These are phyloP conservation scores for Kodamaea nitidulidarum DNA, from an alignment of 805 yeast genomes.

Conservation along the genomic window DNA sequence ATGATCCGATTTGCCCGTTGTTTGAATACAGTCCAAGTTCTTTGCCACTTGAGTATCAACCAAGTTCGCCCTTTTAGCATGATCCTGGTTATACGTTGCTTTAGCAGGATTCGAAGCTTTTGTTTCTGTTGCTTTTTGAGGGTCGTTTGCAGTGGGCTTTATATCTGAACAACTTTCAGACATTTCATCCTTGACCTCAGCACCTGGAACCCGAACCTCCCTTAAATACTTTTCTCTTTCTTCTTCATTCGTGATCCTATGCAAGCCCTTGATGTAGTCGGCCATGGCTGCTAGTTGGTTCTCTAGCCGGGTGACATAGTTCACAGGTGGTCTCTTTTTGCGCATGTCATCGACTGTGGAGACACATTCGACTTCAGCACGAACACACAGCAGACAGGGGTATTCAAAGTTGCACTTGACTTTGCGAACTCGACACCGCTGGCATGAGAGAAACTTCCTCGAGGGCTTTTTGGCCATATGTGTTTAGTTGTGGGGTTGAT, in stretches of 20 bases:
- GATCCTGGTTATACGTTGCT: no score
- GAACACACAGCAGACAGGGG: conserved; percentile 48
- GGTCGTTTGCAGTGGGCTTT: no score
- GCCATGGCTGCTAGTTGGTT: conserved; percentile 1
- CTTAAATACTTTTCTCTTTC: neutral
- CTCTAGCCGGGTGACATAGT: conserved; percentile 47
- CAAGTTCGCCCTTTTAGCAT: no score
- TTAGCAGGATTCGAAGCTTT: no score
- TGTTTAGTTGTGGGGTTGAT: no score
- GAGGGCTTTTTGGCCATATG: neutral
- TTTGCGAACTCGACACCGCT: conserved; percentile 39
- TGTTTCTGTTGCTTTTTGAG: no score
- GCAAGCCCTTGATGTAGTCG: neutral
- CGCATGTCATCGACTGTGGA: conserved; percentile 47
- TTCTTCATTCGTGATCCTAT: neutral
- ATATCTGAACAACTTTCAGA: no score
- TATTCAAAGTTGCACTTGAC: conserved; percentile 47
- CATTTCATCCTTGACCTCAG: neutral
- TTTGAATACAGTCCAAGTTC: no score
- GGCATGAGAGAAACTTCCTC: conserved; percentile 21
- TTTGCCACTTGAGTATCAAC: no score
- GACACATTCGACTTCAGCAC: conserved; percentile 42
- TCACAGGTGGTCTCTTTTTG: conserved; percentile 46
- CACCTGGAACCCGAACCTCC: neutral
- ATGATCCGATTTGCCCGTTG: no score